Base-by-base conservation (phyloP, 176 grass and related monocot genomes). In the Oryza meridionalis region DNA sequence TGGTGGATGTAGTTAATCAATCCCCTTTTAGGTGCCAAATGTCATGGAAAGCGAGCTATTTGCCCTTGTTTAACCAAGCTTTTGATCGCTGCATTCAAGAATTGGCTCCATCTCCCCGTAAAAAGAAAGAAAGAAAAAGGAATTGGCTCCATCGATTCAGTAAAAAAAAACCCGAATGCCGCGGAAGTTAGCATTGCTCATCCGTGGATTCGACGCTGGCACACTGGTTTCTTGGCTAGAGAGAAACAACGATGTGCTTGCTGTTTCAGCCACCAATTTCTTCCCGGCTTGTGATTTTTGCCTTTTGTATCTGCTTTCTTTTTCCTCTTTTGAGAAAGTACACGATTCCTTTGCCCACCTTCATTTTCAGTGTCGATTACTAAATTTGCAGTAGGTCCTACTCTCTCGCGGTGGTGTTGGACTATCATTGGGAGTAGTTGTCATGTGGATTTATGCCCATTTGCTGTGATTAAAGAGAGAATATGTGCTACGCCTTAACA, bases 311-410 rank as follows among this genome's bases (percentile, higher is more conserved):
- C 49, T 88, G 40, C 46, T 84, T 91, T 58, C 9, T 9, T 9
- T 5, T 21, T 68, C 85, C 72, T 81, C 77, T 88, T 78, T 82
- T 81, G 50, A 65, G 69, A 90, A 87, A 87, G 88, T 83, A 83
- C 80, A 75, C 2, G 84, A 75, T 86, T 80, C 88, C 84, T 74
- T 79, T 83, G 75, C 75, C 35, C 49, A 90, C 47, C 74, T 86
- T 75, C 84, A 69, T 86, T 79, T 79, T 75, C 84, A 75, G 80
- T 90, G 69, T 38, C 61, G 69, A 37, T 45, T 75, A 63, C 80
- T 78, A 47, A 83, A 90, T 78, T 90, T 63, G 46, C 27, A 35
- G 88, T 90, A 90, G 80, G 80, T 24, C 84, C 88, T 90, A 75
- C 84, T 61, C 58, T 87, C 75, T 69, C 50, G 50, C 88, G 19